A percentile compares a stretch with the other conserved stretches of the same genome.
These are phyloP conservation scores for Vigna reflexopilosa DNA, from an alignment of 306 rosid genomes.

Conservation along the genomic window DNA sequence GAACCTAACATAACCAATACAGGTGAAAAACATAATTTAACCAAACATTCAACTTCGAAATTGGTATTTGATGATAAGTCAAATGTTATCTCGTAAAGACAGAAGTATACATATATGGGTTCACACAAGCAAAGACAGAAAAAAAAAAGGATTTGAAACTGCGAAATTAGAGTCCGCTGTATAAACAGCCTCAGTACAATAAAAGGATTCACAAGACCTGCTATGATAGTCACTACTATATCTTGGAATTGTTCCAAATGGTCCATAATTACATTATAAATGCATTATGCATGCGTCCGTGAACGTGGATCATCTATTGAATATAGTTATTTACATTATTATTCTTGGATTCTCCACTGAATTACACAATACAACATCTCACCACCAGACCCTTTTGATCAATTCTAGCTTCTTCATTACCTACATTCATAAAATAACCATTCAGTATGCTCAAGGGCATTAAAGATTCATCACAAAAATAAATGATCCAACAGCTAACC, in stretches of 20 bases:
- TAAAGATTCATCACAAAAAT: constrained; percentile 1
- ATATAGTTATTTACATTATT: constrained; percentile 63
- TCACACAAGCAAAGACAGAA: background rate
- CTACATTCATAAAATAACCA: constrained; percentile 48
- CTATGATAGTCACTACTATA: constrained; percentile 18
- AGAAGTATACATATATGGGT: background rate
- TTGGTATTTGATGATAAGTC: background rate
- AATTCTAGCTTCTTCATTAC: constrained; percentile 85
- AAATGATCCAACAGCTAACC: constrained; percentile 21
- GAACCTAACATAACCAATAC: too few species aligned
- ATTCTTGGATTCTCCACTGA: constrained; percentile 51
- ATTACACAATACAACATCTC: constrained; percentile 82
- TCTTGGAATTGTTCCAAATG: constrained; percentile 46
- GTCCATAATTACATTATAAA: constrained; percentile 57
- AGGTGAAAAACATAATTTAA: too few species aligned
- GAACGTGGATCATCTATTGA: constrained; percentile 49
- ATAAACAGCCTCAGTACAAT: constrained; percentile 34
- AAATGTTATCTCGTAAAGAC: background rate
- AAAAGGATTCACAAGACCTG: constrained; percentile 24
- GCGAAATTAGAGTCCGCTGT: constrained; percentile 31
- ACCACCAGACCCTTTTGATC: constrained; percentile 93
- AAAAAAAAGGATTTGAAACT: background rate
- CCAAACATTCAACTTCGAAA: background rate
- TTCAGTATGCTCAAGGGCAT: constrained; percentile 37
- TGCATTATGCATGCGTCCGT: constrained; percentile 48